A percentile compares a stretch with the other conserved stretches of the same genome.
Evolutionary conservation across 805 yeast genomes (phyloP).

Genomic region (Metschnikowia gelsemii): DNA sequence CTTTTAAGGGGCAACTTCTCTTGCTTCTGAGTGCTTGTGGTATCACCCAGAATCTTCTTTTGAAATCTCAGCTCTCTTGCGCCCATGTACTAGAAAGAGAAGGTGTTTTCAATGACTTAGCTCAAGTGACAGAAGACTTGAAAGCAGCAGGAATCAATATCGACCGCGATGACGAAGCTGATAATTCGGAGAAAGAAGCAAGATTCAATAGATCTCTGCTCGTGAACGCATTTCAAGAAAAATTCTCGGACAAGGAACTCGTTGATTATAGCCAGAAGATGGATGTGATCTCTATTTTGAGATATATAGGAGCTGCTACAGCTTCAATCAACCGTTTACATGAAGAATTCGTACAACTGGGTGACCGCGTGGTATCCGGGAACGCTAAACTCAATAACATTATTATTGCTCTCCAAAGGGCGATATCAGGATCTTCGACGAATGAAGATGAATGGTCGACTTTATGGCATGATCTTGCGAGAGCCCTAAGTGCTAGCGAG

Average conservation of each 20-base stretch:
- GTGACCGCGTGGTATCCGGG: slow-evolving; percentile 1
- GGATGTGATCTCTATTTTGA: not conserved
- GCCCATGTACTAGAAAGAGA: slow-evolving; percentile 60
- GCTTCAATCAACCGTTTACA: slow-evolving; percentile 1
- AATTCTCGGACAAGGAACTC: slow-evolving; percentile 33
- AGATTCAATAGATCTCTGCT: slow-evolving; percentile 1
- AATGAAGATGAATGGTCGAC: slow-evolving; percentile 39
- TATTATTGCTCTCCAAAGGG: not conserved
- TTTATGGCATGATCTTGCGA: slow-evolving; percentile 27
- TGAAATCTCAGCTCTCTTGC: slow-evolving; percentile 44
- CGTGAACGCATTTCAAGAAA: slow-evolving; percentile 17
- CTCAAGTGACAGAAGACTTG: slow-evolving; percentile 2
- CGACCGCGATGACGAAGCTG: not conserved
- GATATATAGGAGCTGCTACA: not conserved
- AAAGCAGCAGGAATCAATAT: not conserved
- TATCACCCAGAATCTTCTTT: slow-evolving; percentile 45
- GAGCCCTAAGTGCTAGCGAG: slow-evolving; percentile 13
- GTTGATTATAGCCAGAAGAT: slow-evolving; percentile 12
- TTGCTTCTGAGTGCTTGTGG: slow-evolving; percentile 53
- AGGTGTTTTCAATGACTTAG: slow-evolving; percentile 61
- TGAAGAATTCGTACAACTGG: slow-evolving; percentile 6
- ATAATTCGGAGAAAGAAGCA: not conserved
- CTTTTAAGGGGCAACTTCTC: slow-evolving; percentile 21
- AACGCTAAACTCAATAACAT: slow-evolving; percentile 4
- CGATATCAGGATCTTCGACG: not conserved